Evolutionary conservation across 2,329 filamentous ascomycete genomes (phyloP).

Genomic region (Podosphaera xanthii): DNA sequence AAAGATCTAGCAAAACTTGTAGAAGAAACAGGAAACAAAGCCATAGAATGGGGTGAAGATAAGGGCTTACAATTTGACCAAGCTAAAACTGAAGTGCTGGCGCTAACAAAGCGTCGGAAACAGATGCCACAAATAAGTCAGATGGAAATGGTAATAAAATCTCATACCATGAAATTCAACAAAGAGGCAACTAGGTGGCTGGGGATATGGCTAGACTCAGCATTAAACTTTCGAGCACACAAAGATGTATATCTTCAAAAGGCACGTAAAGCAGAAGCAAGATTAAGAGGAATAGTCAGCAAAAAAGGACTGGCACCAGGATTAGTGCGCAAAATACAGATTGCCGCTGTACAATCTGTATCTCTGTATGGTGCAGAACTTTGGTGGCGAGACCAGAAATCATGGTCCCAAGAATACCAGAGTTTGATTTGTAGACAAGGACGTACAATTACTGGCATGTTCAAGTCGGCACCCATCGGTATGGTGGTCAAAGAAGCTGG

Average conservation of each 20-base stretch:
- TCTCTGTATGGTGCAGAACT: neutral
- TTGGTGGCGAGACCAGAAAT: neutral
- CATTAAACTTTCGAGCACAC: neutral
- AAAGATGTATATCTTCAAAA: neutral
- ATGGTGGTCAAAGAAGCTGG: neutral
- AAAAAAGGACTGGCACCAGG: too few species aligned
- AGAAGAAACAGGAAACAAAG: neutral
- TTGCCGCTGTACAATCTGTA: neutral
- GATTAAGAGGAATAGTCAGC: too few species aligned
- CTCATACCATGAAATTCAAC: neutral
- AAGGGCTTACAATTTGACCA: neutral
- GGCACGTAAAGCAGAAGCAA: neutral
- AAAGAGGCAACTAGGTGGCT: neutral
- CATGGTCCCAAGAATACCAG: neutral
- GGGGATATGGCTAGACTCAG: neutral
- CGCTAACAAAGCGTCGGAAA: neutral
- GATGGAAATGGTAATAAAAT: neutral
- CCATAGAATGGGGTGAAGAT: neutral
- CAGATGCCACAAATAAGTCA: neutral
- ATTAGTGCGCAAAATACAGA: neutral
- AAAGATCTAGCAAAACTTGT: neutral
- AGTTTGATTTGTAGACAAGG: neutral
- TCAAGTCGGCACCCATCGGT: neutral
- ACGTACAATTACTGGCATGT: neutral
- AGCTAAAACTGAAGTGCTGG: neutral